Evolutionary conservation across 2,329 filamentous ascomycete species (phyloP), one percentile per base, ranked within the genome.

Genomic region (Aureobasidium pullulans): DNA sequence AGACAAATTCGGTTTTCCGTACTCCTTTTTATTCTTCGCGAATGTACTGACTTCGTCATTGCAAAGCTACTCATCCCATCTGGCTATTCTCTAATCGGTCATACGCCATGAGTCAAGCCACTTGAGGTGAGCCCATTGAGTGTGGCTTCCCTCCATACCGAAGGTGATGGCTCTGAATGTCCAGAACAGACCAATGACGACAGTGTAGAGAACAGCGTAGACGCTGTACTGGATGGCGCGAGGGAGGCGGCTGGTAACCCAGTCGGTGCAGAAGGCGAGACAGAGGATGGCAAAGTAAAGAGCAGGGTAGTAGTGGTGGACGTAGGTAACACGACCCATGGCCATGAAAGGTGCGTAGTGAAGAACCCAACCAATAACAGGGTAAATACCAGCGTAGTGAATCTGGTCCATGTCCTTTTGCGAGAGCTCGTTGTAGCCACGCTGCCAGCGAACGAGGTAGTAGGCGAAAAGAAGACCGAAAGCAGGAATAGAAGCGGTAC

Each of bases 301-400:
- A 9, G 94, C 94, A 10, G 94, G 94, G 75, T 97, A 99, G 80
- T 99, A 99, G 78, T 99, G 94, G 75, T 99, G 94, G 58, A 99
- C 94, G 70, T 99, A 99, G 15, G 94, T 99, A 62, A 99, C 94
- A 81, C 94, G 90, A 10, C 91, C 94, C 95, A 99, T 99, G 70
- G 94, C 85, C 68, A 96, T 84, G 75, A 97, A 99, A 0, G 94
- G 94, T 63, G 96, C 77, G 73, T 96, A 99, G 77, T 99, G 94
- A 50, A 99, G 81, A 75, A 96, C 86, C 94, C 94, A 99, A 63
- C 94, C 94, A 59, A 94, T 82, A 60, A 93, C 80, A 8, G 94
- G 93, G 74, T 99, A 99, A 61, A 99, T 71, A 50, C 89, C 94
- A 10, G 92, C 82, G 74, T 96, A 97, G 75, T 96, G 91, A 70